A percentile compares a stretch with the other conserved stretches of the same genome.
These are phyloP conservation scores for Heliophila coronopifolia DNA, from an alignment of 441 rosid species.

Conservation along the genomic window DNA sequence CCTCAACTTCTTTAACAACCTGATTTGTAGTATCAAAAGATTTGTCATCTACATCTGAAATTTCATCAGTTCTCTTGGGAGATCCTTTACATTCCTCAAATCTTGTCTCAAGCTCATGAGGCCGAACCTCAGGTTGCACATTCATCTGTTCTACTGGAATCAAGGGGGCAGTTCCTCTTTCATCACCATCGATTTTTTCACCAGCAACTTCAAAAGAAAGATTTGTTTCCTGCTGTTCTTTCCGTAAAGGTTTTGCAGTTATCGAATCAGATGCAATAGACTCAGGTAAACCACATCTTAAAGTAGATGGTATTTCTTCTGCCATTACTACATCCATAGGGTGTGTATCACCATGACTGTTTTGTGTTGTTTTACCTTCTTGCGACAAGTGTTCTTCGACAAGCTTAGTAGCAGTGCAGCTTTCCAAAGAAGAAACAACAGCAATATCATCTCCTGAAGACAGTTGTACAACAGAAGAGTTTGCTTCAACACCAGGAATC, in stretches of 20 bases:
- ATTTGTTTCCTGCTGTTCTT: slow-evolving; percentile 5
- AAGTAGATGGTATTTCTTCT: slow-evolving; percentile 26
- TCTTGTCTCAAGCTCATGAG: slow-evolving; percentile 10
- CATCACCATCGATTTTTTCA: slow-evolving; percentile 6
- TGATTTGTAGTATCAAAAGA: slow-evolving; percentile 13
- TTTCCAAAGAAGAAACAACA: slow-evolving; percentile 3
- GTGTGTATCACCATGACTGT: slow-evolving; percentile 9
- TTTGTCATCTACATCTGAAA: slow-evolving; percentile 7
- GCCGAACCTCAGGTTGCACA: slow-evolving; percentile 8
- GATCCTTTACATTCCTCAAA: slow-evolving; percentile 21
- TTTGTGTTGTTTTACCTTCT: slow-evolving; percentile 15
- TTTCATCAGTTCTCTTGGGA: slow-evolving; percentile 18
- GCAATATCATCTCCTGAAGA: slow-evolving; percentile 3
- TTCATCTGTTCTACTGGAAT: slow-evolving; percentile 14
- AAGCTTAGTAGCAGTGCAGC: slow-evolving; percentile 16
- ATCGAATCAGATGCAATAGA: slow-evolving; percentile 19
- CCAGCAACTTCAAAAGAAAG: slow-evolving; percentile 2
- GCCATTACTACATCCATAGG: background rate
- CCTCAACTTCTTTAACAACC: slow-evolving; percentile 14
- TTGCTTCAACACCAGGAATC: slow-evolving; percentile 25
- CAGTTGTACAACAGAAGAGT: slow-evolving; percentile 13
- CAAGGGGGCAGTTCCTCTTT: background rate
- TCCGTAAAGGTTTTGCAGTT: slow-evolving; percentile 18
- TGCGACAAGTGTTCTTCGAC: slow-evolving; percentile 16
- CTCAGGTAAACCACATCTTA: slow-evolving; percentile 11